Percentiles rank a stretch among this genome's conserved stretches.
These are phyloP conservation scores for Didymella sp. DNA, from an alignment of 2,329 filamentous ascomycete species.

Conservation along the genomic window DNA sequence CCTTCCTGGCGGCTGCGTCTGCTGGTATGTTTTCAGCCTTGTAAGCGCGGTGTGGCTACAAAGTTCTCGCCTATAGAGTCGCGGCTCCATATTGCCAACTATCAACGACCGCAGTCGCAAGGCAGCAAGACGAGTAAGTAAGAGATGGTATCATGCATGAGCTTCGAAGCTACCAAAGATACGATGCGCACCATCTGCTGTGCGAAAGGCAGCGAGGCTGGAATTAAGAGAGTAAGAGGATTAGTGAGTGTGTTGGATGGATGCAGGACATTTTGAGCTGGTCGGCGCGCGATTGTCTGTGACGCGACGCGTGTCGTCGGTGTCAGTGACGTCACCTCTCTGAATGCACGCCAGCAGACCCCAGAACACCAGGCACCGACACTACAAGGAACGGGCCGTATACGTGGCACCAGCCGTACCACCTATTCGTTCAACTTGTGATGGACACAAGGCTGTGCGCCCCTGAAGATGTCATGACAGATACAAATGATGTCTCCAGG, in stretches of 20 bases:
- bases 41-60: too few species aligned
- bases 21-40: too few species aligned
- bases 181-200: background rate
- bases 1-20: too few species aligned
- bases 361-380: background rate
- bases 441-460: background rate
- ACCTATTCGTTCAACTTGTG: background rate
- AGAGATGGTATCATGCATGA: too few species aligned
- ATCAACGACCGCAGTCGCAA: too few species aligned
- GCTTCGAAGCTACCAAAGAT: too few species aligned
- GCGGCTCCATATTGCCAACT: too few species aligned
- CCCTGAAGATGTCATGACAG: background rate
- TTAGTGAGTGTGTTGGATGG: background rate
- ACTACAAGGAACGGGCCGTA: constrained; percentile 3
- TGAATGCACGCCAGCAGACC: background rate
- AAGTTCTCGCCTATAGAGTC: too few species aligned
- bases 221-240: background rate
- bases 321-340: background rate
- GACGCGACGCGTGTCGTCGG: background rate
- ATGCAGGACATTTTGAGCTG: background rate
- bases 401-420: constrained; percentile 2
- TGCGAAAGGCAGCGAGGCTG: background rate
- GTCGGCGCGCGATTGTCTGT: background rate
- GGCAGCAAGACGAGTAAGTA: too few species aligned
- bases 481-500: background rate